Base-by-base conservation (phyloP, 495 filamentous ascomycete genomes). In the Penicillium desertorum region DNA sequence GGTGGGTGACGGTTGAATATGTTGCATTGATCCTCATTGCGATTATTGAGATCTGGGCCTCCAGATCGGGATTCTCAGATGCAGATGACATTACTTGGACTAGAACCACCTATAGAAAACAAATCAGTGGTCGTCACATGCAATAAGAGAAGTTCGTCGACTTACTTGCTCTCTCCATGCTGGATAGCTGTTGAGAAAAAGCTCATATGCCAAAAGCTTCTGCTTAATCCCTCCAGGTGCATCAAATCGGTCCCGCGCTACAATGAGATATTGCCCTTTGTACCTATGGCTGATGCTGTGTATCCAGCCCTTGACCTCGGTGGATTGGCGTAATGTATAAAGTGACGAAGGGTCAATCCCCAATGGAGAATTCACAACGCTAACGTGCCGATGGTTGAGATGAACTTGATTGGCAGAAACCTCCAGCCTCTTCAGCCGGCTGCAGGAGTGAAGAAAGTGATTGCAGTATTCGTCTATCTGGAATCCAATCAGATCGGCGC, bases 361-460 rank as follows among this genome's bases (percentile, higher is more conserved):
- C 82, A 75, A 54, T 6, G 74, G 71, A 27, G 61, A 57, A 4
- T 41, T 65, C 57, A 83, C 78, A 50, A 93, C 88, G 56, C 91
- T 85, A 29, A 96, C 89, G 58, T 93, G 92, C 4, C 88, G 89
- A 62, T 91, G 82, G 45, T 91, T 87, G 16, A 95, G 76, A 60
- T 93, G 87, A 6, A 96, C 78, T 11, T 90, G 91, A 51, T 93
- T 84, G 19, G 80, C 82, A 1, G 86, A 89, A 8, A 90, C 88
- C 68, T 96, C 90, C 8, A 93, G 84, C 41, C 81, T 82, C 8
- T 92, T 81, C 19, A 96, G 75, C 39, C 92, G 85, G 62, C 89
- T 94, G 79, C 91, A 96, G 9, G 92, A 91, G 61, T 93, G 89
- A 36, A 95, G 77, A 68, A 96, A 96, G 67, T 96, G 92, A n/a